phyloP scores from a whole-genome alignment of 768 basidiomycete species.

The Xerocomellus chrysenteron region DNA sequence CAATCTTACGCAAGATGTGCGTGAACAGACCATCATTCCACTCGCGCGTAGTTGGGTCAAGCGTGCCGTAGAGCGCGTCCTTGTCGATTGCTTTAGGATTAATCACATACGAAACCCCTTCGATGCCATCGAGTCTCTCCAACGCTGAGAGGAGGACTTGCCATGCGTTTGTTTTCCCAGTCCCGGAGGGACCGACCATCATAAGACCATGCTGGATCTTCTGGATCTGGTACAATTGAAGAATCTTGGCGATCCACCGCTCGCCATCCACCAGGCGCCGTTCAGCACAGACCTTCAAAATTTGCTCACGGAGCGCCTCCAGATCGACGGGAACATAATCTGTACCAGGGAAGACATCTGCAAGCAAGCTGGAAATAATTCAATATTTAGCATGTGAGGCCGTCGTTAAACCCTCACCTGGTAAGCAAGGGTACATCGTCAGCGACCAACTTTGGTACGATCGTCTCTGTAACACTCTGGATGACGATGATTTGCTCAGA shows the following conservation, averaged over 20 bases:
- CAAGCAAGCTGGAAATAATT: conserved; percentile 61
- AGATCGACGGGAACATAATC: conserved; percentile 89
- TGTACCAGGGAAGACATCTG: conserved; percentile 97
- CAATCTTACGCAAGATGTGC: conserved; percentile 94
- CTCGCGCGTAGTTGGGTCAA: conserved; percentile 95
- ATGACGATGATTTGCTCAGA: conserved; percentile 97
- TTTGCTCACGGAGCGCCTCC: conserved; percentile 80
- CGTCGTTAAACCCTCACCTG: conserved; percentile 50
- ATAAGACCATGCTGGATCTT: conserved; percentile 99
- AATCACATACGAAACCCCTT: conserved; percentile 94
- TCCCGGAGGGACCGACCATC: conserved; percentile 99
- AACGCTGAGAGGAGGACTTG: conserved; percentile 88
- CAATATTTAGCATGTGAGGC: neutral
- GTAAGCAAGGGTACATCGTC: conserved; percentile 95
- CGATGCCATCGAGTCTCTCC: conserved; percentile 86
- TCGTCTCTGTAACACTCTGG: conserved; percentile 97
- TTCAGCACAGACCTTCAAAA: conserved; percentile 83
- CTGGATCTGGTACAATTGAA: conserved; percentile 98
- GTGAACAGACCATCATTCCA: conserved; percentile 99
- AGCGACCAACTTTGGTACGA: conserved; percentile 96
- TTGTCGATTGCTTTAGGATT: conserved; percentile 99
- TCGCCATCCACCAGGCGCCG: conserved; percentile 84
- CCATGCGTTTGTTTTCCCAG: conserved; percentile 97
- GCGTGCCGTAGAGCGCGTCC: conserved; percentile 94
- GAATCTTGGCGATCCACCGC: conserved; percentile 90